Conservation (phyloP, 2,329 filamentous ascomycete species). For the Pseudocercospora fijiensis region DNA sequence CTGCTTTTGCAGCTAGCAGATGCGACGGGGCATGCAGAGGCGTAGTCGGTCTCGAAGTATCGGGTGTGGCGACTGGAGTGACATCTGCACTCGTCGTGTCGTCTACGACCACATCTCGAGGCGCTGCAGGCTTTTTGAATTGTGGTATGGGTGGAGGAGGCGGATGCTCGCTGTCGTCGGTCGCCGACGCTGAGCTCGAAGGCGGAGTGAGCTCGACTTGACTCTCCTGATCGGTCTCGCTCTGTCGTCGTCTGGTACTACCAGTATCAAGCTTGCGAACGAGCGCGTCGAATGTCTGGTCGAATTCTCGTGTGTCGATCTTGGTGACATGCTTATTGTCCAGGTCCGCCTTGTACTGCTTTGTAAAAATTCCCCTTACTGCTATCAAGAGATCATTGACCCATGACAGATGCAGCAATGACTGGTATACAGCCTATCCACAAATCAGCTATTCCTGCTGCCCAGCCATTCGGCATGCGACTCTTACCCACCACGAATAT, state of each 20-base stretch:
- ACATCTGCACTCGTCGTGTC: conserved; percentile 61
- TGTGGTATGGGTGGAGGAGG: conserved; percentile 51
- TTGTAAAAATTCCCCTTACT: conserved; percentile 85
- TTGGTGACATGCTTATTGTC: conserved; percentile 76
- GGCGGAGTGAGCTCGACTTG: conserved; percentile 54
- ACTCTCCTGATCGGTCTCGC: conserved; percentile 34
- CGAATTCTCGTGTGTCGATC: conserved; percentile 76
- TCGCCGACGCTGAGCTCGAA: conserved; percentile 49
- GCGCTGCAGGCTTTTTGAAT: conserved; percentile 48
- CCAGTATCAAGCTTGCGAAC: conserved; percentile 71
- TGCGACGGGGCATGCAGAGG: conserved; percentile 60
- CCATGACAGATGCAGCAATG: conserved; percentile 91
- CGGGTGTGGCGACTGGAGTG: conserved; percentile 68
- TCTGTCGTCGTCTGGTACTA: conserved; percentile 30
- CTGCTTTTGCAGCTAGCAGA: conserved; percentile 69
- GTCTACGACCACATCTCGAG: conserved; percentile 20
- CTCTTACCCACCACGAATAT: conserved; percentile 78
- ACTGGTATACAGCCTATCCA: conserved; percentile 87
- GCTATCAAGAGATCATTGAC: conserved; percentile 96
- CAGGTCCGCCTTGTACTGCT: conserved; percentile 84
- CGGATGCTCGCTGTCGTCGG: conserved; percentile 53
- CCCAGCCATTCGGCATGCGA: not conserved
- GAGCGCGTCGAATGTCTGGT: conserved; percentile 92
- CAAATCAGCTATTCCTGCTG: conserved; percentile 20
- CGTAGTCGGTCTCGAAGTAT: conserved; percentile 75